Evolutionary conservation across 768 basidiomycete species (phyloP).

Genomic region (Botryobasidium botryosum): DNA sequence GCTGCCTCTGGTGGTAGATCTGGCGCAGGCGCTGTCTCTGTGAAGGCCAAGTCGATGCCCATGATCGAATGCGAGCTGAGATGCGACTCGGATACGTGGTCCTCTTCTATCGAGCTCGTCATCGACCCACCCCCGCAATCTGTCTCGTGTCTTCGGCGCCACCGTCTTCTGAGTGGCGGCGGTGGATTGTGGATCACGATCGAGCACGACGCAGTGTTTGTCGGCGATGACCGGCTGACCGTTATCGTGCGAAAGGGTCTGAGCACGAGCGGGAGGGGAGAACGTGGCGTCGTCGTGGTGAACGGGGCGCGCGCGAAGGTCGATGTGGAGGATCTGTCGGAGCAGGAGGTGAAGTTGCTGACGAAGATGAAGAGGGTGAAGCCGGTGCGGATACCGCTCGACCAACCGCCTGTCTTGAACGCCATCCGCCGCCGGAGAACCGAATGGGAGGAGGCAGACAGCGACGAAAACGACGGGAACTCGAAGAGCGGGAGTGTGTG

Average conservation of each 20-base stretch:
- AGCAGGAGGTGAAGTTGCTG: conserved; percentile 69
- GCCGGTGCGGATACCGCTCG: conserved; percentile 73
- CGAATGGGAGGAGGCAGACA: conserved; percentile 45
- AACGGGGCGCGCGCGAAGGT: conserved; percentile 76
- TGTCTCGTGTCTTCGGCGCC: conserved; percentile 69
- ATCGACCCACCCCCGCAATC: conserved; percentile 83
- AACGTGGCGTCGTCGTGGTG: conserved; percentile 70
- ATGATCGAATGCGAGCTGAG: conserved; percentile 78
- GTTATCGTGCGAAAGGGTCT: conserved; percentile 62
- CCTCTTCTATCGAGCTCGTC: conserved; percentile 64
- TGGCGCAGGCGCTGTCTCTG: too few relatives aligned
- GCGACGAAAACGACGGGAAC: too few relatives aligned
- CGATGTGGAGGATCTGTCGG: conserved; percentile 77
- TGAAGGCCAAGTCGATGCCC: conserved; percentile 10
- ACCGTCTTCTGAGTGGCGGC: conserved; percentile 69
- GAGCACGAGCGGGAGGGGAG: conserved; percentile 33
- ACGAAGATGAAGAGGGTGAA: conserved; percentile 74
- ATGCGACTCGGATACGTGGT: conserved; percentile 87
- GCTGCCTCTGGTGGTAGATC: too few relatives aligned
- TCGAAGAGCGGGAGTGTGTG: conserved; percentile 9
- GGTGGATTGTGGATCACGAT: conserved; percentile 92
- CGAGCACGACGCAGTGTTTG: conserved; percentile 65
- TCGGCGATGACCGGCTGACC: conserved; percentile 58
- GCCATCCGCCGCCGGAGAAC: conserved; percentile 49
- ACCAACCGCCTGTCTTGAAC: conserved; percentile 74